Evolutionary conservation across 805 yeast species (phyloP), one percentile per base, ranked within the genome.

Genomic region (Ogataea ramenticola): DNA sequence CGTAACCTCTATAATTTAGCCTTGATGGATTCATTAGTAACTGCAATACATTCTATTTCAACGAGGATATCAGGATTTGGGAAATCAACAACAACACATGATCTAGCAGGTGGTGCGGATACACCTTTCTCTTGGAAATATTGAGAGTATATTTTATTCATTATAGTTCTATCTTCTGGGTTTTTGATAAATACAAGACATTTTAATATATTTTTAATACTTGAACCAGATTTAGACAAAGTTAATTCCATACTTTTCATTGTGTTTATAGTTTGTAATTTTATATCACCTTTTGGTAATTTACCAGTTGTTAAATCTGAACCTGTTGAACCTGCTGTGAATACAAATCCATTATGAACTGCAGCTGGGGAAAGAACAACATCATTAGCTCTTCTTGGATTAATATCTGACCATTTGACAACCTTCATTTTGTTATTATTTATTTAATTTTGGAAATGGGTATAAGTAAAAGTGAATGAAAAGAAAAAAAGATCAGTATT

Each of bases 31-130:
- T 27, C 40, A 26, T 27, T 29, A 9, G 26, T 20, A 19, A 16
- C 33, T 3, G 40, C 40, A 54, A 75, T 61, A 43, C 71, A 69
- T 52, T 77, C 81, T 44, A 76, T 55, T 54, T 77, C 82, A 37
- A 77, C 73, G 51, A 73, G 67, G 42, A 75, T 47, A 15, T 61
- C 52, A 10, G 71, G 64, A 54, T 75, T 70, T 54, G 79, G 78
- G 63, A 77, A 77, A 10, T 62, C 69, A 32, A 72, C 80, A 43
- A 73, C 64, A 32, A 77, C 65, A 54, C 79, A 74, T 41, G 74
- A 67, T 64, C 82, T 68, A 9, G 78, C 77, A n/a, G 82, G 82
- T n/a, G 82, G 82, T 9, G 37, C 37, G 10, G 24, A 7, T 5
- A 34, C n/a, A 19, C 37, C 37, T 48, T 66, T 63, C 39, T 64